phyloP scores from a whole-genome alignment of 1,284 basidiomycete genomes.

The Meira nashicola region DNA sequence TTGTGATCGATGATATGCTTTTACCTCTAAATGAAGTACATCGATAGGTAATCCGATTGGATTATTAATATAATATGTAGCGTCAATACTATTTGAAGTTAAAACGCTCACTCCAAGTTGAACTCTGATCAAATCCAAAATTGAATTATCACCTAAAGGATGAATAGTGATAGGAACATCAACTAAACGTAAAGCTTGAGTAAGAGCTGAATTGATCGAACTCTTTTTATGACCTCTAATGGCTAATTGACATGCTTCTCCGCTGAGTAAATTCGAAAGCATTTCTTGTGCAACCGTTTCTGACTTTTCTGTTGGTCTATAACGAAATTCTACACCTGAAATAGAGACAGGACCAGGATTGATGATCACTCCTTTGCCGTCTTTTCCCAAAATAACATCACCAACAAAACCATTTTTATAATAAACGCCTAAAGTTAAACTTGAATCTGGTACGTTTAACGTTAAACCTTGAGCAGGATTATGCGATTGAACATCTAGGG shows the following conservation, averaged over 20 bases:
- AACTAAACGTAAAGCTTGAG: slow-evolving; percentile 27
- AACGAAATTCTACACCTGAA: slow-evolving; percentile 34
- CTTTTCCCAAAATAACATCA: slow-evolving; percentile 16
- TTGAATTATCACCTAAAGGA: slow-evolving; percentile 32
- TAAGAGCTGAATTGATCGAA: slow-evolving; percentile 24
- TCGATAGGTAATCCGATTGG: slow-evolving; percentile 36
- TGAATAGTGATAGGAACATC: slow-evolving; percentile 30
- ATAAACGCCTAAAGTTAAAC: slow-evolving; percentile 33
- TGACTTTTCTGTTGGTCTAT: slow-evolving; percentile 22
- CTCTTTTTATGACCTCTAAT: slow-evolving; percentile 38
- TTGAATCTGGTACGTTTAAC: slow-evolving; percentile 26
- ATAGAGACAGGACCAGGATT: slow-evolving; percentile 26
- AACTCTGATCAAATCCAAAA: slow-evolving; percentile 41
- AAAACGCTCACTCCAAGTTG: slow-evolving; percentile 34
- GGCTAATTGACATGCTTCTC: slow-evolving; percentile 28
- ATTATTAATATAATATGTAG: slow-evolving; percentile 36
- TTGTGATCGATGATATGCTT: slow-evolving; percentile 29
- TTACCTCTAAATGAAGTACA: slow-evolving; percentile 30
- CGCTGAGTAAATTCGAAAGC: slow-evolving; percentile 35
- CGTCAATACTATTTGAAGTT: slow-evolving; percentile 29
- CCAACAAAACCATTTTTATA: slow-evolving; percentile 30
- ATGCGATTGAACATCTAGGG: slow-evolving; percentile 35
- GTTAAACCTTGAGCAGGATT: slow-evolving; percentile 30
- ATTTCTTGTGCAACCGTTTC: slow-evolving; percentile 25
- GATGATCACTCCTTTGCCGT: slow-evolving; percentile 17